phyloP scores from a whole-genome alignment of 1,139 yeast genomes.

The Sugiyamaella castrensis region DNA sequence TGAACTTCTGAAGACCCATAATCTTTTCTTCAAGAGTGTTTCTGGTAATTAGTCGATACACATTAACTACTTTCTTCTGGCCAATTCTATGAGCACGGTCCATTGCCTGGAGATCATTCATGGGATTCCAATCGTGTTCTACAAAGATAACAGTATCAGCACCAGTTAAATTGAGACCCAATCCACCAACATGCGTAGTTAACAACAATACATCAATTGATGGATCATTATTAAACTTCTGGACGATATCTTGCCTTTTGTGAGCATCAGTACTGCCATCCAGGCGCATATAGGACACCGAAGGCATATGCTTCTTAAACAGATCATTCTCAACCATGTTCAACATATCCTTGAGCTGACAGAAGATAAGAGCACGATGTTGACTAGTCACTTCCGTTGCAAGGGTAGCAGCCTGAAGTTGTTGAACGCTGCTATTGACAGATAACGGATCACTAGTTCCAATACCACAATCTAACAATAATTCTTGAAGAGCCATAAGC shows the following conservation, averaged over 20 bases:
- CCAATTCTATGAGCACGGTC: conserved; percentile 98
- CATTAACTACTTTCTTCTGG: conserved; percentile 95
- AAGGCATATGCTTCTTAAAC: conserved; percentile 77
- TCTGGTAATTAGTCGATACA: conserved; percentile 86
- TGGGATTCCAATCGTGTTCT: conserved; percentile 99
- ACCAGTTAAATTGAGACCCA: conserved; percentile 94
- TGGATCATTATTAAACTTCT: conserved; percentile 92
- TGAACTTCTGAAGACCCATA: conserved; percentile 97
- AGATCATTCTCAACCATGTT: conserved; percentile 93
- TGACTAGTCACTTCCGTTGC: conserved; percentile 82
- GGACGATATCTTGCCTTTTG: conserved; percentile 86
- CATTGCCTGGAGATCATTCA: conserved; percentile 99
- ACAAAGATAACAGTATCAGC: conserved; percentile 98
- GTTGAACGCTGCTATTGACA: conserved; percentile 25
- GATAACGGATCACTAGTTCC: conserved; percentile 48
- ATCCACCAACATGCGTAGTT: conserved; percentile 97
- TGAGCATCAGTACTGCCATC: conserved; percentile 96
- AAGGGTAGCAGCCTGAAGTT: conserved; percentile 41
- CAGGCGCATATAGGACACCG: conserved; percentile 89
- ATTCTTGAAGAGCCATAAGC: conserved; percentile 72
- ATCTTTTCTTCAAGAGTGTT: conserved; percentile 94
- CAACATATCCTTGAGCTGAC: conserved; percentile 96
- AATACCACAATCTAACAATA: conserved; percentile 91
- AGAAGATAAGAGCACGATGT: conserved; percentile 92
- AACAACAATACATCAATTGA: conserved; percentile 88